Base-by-base conservation (phyloP, 495 filamentous ascomycete species). In the Aspergillus avenaceus region DNA sequence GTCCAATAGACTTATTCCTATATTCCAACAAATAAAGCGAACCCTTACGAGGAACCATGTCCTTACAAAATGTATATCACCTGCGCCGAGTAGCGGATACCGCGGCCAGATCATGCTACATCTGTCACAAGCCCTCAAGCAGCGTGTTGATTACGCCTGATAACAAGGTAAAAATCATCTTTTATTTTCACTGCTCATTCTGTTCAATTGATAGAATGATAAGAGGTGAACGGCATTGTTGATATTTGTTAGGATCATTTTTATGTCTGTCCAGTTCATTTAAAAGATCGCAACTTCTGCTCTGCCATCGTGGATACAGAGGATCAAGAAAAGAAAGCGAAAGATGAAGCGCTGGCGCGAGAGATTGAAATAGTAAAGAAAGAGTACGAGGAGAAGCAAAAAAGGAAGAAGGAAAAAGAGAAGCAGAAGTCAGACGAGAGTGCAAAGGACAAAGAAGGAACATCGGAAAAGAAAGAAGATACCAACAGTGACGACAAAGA, bases 221-320 rank as follows among this genome's bases (percentile, higher is more conserved):
- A 22, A 1, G 16, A 12, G 8, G 22, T 31, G 7, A 6, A 44
- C 54, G 16, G 52, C 54, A 24, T 50, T 19, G 24, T 18, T 22
- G 31, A 62, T n/a, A n/a, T n/a, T n/a, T n/a, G n/a, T n/a, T n/a
- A 95, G 88, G 93, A 98, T 64, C 96, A 88, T 74, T 97, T 98
- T 68, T 96, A 95, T 62, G 78, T 92, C 25, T 98, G 93, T 60
- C 78, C 83, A 12, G 73, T 78, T 36, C 93, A 98, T 66, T 76
- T 97, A 8, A 89, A 87, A 62, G 93, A 98, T 62, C 75, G 77
- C 19, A 78, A 85, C 11, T 96, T 95, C 66, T 90, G 85, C 61
- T 82, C 79, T 12, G 85, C 91, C 11, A 85, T 91, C 51, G 75
- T 91, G 38, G 86, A 92, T 57, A 78, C 88, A 48, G 89, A 81